Base-by-base conservation (phyloP, 148 eudicot species). In the Tetragonia tetragonoides region DNA sequence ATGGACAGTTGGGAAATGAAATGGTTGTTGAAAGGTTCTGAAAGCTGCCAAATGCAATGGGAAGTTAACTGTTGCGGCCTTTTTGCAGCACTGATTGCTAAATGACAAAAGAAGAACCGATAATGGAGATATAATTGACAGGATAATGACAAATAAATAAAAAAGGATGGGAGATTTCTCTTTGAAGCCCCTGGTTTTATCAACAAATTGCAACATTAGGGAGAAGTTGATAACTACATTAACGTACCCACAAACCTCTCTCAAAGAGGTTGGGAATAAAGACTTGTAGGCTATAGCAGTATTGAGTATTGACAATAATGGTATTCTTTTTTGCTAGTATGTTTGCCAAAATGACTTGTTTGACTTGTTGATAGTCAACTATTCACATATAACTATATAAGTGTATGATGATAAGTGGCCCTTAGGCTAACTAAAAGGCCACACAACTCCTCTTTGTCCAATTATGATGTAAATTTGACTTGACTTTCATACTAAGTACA, bases 21-120 rank as follows among this genome's bases (percentile, higher is more conserved):
- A 57, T 15, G 41, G 71, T 51, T 18, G 20, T 76, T 76, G 72
- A 76, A 23, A 16, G 1, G 38, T 42, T 56, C 17, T 59, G 8
- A 41, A 59, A 57, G 24, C 47, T 44, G 70, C 54, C 75, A 80
- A 70, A 62, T 28, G 24, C 34, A 44, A 70, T 41, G 42, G 54
- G 65, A 68, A 72, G 28, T 70, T 64, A 46, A 77, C 72, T 78
- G 77, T 49, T 44, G 37, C 39, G 1, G 7, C 68, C 76, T 81
- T 77, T 66, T 77, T 49, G 62, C 37, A 46, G 77, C 60, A 47
- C 54, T 68, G 68, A 23, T 42, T 3, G 64, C 5, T 77, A 77
- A n/a, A 73, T 57, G 69, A 72, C 76, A 77, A 72, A 34, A 23
- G 47, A 54, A 38, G 54, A 59, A 46, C 66, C 76, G 41, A 34